A percentile compares a stretch with the other conserved stretches of the same genome.
Evolutionary conservation across 2,329 filamentous ascomycete species (phyloP).

Genomic region (Emergomyces orientalis): DNA sequence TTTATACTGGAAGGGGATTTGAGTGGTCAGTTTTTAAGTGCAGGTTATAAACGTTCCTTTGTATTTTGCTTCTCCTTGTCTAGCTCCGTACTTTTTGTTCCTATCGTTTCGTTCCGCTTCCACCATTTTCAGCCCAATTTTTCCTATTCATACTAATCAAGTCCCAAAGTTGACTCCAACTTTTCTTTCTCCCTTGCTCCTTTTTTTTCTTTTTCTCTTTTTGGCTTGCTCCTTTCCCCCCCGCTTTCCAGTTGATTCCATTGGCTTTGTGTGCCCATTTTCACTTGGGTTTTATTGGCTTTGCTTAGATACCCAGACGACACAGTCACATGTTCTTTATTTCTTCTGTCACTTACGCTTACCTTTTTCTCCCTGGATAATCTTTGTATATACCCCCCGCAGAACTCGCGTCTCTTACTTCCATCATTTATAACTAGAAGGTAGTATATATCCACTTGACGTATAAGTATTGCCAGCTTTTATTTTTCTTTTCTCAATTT

Average conservation of each 20-base stretch:
- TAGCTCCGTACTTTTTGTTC: neutral
- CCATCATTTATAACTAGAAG: neutral
- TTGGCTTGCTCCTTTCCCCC: neutral
- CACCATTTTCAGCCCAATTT: too few relatives aligned
- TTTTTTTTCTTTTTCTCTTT: neutral
- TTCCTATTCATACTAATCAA: neutral
- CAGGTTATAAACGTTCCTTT: neutral
- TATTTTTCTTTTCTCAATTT: too few relatives aligned
- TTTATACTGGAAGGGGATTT: neutral
- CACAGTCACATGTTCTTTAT: neutral
- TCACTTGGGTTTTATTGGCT: neutral
- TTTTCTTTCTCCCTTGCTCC: neutral
- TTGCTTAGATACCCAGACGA: neutral
- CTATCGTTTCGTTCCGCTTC: neutral
- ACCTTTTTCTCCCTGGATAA: neutral
- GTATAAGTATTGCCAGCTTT: neutral
- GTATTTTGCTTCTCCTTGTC: neutral
- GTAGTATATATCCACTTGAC: neutral
- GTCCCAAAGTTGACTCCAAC: too few relatives aligned
- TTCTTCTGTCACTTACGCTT: too few relatives aligned
- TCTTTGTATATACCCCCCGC: neutral
- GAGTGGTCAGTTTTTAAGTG: neutral
- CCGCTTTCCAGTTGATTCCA: too few relatives aligned
- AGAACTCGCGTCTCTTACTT: neutral
- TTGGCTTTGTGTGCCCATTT: neutral